A percentile compares a stretch with the other conserved stretches of the same genome.
These are phyloP conservation scores for Spathaspora arborariae DNA, from an alignment of 805 yeast species.

Conservation along the genomic window DNA sequence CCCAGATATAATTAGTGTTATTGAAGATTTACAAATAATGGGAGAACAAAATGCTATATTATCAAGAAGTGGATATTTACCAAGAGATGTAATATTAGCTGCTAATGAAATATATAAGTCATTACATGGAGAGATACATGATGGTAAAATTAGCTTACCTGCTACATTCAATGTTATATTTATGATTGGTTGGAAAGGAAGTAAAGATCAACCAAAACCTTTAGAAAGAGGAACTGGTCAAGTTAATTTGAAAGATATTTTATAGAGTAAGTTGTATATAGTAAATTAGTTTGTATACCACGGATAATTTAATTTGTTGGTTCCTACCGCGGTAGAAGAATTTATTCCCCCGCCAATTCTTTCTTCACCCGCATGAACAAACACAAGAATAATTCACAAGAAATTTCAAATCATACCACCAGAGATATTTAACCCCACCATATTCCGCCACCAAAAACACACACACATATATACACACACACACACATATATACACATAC, in stretches of 20 bases:
- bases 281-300: too few species aligned
- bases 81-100: conserved; percentile 65
- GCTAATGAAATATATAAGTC: conserved; percentile 70
- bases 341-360: too few species aligned
- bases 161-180: conserved; percentile 76
- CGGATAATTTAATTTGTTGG: too few species aligned
- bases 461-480: too few species aligned
- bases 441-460: too few species aligned
- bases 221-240: conserved; percentile 69
- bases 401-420: too few species aligned
- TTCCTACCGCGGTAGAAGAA: too few species aligned
- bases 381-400: too few species aligned
- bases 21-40: conserved; percentile 74
- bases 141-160: conserved; percentile 52
- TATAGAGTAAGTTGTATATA: conserved; percentile 15
- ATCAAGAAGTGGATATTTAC: conserved; percentile 35
- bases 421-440: too few species aligned
- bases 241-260: conserved; percentile 62
- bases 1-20: conserved; percentile 64
- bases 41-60: conserved; percentile 79
- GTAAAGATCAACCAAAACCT: conserved; percentile 67
- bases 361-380: too few species aligned
- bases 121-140: conserved; percentile 63
- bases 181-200: conserved; percentile 87
- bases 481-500: too few species aligned